Conservation (phyloP, 129 eudicot genomes). For the Lactuca saligna region DNA sequence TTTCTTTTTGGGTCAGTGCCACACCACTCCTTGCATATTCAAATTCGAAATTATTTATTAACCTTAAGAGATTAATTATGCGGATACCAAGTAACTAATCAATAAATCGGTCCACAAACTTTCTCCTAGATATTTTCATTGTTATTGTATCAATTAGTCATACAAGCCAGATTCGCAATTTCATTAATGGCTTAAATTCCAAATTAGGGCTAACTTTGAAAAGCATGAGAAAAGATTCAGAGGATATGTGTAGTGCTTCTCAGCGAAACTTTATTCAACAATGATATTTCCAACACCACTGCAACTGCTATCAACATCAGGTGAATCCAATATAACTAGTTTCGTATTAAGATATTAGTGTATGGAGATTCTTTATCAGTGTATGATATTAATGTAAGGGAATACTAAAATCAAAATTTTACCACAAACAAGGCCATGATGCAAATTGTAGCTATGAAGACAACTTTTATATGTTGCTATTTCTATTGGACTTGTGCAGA, state of each 20-base stretch:
- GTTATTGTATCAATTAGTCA: neutral
- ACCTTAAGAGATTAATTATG: slow-evolving; percentile 3
- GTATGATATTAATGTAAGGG: slow-evolving; percentile 44
- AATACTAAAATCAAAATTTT: slow-evolving; percentile 56
- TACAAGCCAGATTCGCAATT: neutral
- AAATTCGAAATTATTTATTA: neutral
- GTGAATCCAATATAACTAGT: slow-evolving; percentile 22
- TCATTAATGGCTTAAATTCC: slow-evolving; percentile 12
- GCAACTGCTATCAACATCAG: slow-evolving; percentile 56
- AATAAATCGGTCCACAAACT: neutral
- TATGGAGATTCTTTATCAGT: neutral
- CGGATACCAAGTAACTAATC: slow-evolving; percentile 1
- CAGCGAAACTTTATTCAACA: slow-evolving; percentile 39
- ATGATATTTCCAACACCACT: slow-evolving; percentile 50
- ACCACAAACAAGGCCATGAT: slow-evolving; percentile 53
- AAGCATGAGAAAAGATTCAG: slow-evolving; percentile 41
- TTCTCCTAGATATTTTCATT: too few relatives aligned
- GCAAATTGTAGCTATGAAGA: slow-evolving; percentile 46
- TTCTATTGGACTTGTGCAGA: slow-evolving; percentile 46
- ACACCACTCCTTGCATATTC: neutral
- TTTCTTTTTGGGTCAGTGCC: slow-evolving; percentile 45
- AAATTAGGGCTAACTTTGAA: slow-evolving; percentile 20
- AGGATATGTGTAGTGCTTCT: slow-evolving; percentile 37
- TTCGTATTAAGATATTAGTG: neutral
- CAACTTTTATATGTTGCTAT: slow-evolving; percentile 47